Evolutionary conservation across 2,329 filamentous ascomycete genomes (phyloP).

Genomic region (Capronia americana): DNA sequence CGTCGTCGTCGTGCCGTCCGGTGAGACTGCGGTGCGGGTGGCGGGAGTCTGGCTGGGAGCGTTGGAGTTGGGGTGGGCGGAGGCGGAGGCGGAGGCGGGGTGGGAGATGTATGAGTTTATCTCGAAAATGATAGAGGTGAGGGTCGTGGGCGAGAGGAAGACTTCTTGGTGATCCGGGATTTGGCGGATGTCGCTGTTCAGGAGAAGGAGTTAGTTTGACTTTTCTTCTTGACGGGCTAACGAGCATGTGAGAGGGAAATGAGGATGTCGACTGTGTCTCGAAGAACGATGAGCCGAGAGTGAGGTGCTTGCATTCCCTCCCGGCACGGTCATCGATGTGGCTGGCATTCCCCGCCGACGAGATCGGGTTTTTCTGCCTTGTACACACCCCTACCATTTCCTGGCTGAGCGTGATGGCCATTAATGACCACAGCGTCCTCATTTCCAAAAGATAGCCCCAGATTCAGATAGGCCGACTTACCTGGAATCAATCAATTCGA

Average conservation of each 20-base stretch:
- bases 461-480: slow-evolving; percentile 11
- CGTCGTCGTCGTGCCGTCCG: slow-evolving; percentile 23
- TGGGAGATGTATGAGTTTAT: slow-evolving; percentile 77
- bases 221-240: neutral
- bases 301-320: neutral
- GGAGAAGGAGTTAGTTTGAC: neutral
- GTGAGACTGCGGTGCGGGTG: neutral
- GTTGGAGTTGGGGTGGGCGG: slow-evolving; percentile 2
- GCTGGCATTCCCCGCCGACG: neutral
- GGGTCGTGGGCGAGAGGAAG: slow-evolving; percentile 81
- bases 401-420: neutral
- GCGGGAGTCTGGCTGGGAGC: slow-evolving; percentile 7
- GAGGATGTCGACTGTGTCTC: neutral
- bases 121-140: slow-evolving; percentile 87
- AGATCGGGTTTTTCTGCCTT: neutral
- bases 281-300: neutral
- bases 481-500: slow-evolving; percentile 39
- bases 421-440: neutral
- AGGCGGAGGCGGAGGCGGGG: slow-evolving; percentile 13
- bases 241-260: neutral
- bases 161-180: slow-evolving; percentile 80
- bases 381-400: neutral
- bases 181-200: slow-evolving; percentile 38
- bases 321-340: neutral
- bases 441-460: neutral